These are phyloP conservation scores for Coprinellus micaceus DNA, from an alignment of 768 basidiomycete species.

Conservation along the genomic window DNA sequence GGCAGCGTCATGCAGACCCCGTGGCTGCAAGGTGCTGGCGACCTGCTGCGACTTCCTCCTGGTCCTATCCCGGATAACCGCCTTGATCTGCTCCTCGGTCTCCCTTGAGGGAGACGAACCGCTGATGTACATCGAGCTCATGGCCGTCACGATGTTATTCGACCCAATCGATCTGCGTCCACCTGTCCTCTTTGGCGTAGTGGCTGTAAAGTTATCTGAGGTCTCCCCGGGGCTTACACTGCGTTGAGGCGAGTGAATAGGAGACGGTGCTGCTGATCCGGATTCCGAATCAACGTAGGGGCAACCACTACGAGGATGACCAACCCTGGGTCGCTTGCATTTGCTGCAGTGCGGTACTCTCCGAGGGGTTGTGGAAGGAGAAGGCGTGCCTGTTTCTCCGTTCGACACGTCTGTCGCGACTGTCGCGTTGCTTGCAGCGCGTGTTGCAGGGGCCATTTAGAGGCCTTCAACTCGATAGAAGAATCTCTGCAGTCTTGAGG, in stretches of 20 bases:
- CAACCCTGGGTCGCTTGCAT: conserved; percentile 50
- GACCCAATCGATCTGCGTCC: background rate
- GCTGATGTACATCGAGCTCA: conserved; percentile 45
- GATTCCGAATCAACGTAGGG: conserved; percentile 29
- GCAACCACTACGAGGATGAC: conserved; percentile 64
- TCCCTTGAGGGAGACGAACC: conserved; percentile 17
- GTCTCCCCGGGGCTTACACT: too few relatives aligned
- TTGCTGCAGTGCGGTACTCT: conserved; percentile 52
- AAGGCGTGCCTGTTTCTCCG: conserved; percentile 1
- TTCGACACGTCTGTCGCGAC: background rate
- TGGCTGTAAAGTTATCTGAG: background rate
- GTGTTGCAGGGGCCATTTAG: conserved; percentile 2
- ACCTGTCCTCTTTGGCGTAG: background rate
- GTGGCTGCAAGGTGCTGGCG: conserved; percentile 11
- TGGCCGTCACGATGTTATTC: conserved; percentile 34
- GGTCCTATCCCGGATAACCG: conserved; percentile 20
- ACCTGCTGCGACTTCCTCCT: conserved; percentile 23
- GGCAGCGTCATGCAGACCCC: conserved; percentile 27
- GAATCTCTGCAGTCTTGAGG: too few relatives aligned
- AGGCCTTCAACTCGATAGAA: too few relatives aligned
- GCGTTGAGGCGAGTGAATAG: background rate
- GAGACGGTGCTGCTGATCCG: conserved; percentile 23
- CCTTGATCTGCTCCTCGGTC: conserved; percentile 31
- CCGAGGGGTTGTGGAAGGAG: conserved; percentile 37
- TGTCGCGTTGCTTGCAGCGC: background rate